Evolutionary conservation across 805 yeast species (phyloP), one percentile per base, ranked within the genome.

Genomic region (Cyberlindnera maclurae): DNA sequence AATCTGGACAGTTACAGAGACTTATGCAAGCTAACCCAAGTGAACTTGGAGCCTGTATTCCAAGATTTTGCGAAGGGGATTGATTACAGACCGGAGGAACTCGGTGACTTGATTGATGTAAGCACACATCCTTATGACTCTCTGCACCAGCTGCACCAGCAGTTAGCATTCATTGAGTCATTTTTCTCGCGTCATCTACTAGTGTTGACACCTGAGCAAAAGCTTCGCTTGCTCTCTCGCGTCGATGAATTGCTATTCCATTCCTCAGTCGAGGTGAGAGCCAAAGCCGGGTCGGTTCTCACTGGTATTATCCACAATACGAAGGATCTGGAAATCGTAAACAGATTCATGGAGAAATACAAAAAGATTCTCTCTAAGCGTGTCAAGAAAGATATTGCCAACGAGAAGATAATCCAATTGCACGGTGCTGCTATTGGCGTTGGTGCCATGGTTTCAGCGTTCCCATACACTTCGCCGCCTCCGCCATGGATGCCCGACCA

Each of bases 401-500:
- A 57, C 31, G 67, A 67, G 15, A 73, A 72, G 40, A 55, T 64
- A 10, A 63, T 73, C 6, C 59, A 62, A 3, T 62, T 87, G 4
- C 97, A 90, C 56, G 95, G 94, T 3, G 87, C 95, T 2, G 79
- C 89, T 0, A 63, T 93, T 17, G 97, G 97, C 0, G 63, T 90
- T 2, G 95, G 97, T 8, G 85, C 97, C 0, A 63, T 90, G 31
- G 75, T 93, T 2, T 78, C 80, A 34, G 97, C 97, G 0, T 93
- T 83, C 61, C 90, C 97, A 2, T 93, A 88, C 52, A 65, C 70
- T 3, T 82, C 95, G 1, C 98, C 98, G 0, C 89, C 95, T 2
- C 97, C 98, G 1, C 38, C 48, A 20, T 93, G 97, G 97, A 70
- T 90, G 15, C 97, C 97, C 0, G 62, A 66, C 8, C 73, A 84